Percentiles rank a stretch among this genome's conserved stretches.
Conservation (phyloP, 768 basidiomycete species). For the Boletus sp. region DNA sequence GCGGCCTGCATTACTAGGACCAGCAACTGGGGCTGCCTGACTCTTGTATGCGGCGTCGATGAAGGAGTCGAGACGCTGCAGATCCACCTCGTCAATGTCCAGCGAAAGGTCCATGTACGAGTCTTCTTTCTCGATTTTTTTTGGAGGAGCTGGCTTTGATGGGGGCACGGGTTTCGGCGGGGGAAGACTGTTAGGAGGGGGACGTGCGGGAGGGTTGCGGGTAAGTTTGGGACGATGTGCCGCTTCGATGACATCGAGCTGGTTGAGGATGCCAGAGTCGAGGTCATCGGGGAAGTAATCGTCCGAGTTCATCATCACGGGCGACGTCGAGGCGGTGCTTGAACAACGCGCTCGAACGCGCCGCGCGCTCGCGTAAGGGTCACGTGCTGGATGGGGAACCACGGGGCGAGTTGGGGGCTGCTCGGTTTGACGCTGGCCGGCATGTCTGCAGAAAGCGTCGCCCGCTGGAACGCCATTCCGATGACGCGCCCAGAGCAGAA, state of each 20-base stretch:
- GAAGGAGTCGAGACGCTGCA: constrained; percentile 53
- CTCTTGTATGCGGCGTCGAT: constrained; percentile 48
- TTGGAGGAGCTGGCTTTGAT: constrained; percentile 14
- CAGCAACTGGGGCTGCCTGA: constrained; percentile 42
- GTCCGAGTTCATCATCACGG: constrained; percentile 66
- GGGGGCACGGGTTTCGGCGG: constrained; percentile 12
- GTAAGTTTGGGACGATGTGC: constrained; percentile 36
- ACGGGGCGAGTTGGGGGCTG: not conserved
- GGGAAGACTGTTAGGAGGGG: not conserved
- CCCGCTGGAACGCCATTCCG: constrained; percentile 74
- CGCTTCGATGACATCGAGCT: constrained; percentile 73
- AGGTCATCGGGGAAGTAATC: constrained; percentile 70
- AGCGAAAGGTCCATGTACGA: constrained; percentile 52
- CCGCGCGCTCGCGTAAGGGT: not conserved
- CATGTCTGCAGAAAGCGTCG: constrained; percentile 67
- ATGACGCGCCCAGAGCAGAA: constrained; percentile 30
- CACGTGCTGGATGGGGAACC: constrained; percentile 12
- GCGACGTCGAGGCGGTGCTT: not conserved
- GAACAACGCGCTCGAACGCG: no score
- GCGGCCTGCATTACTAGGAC: constrained; percentile 27
- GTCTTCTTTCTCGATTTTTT: constrained; percentile 37
- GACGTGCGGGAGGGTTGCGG: constrained; percentile 2
- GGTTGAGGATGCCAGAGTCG: constrained; percentile 55
- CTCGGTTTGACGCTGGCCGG: not conserved
- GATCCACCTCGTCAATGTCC: constrained; percentile 55